Base-by-base conservation (phyloP, 2,329 filamentous ascomycete genomes). In the Apiospora saccharicola region DNA sequence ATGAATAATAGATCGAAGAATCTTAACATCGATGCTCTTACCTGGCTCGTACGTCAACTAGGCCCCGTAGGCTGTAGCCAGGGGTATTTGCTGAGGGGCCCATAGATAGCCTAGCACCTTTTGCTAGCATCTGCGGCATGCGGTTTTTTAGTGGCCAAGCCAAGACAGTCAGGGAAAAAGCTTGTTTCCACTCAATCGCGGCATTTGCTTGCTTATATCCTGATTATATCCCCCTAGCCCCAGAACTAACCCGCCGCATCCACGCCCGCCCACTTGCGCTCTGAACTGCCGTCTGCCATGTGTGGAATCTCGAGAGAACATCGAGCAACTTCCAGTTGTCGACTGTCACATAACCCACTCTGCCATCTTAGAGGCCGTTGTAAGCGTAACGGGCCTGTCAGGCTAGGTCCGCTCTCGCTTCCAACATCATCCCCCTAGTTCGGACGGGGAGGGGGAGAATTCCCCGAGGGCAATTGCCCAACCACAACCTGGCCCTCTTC, bases 271-370 rank as follows among this genome's bases (percentile, higher is more conserved):
- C 16, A 7, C 16, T 37, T 19, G 16, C 53, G 5, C 37, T 19
- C 53, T 61, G 53, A 61, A 61, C 53, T 61, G 53, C 53, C 53
- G 53, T 61, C 22, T 61, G 53, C 53, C 53, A 61, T 61, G 53
- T 61, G 53, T 7, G 53, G 16, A 37, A 61, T 61, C 53, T 34
- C 22, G 53, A 30, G 19, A 34, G 16, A 10, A 34, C 53, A 61
- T 61, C 30, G 53, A 22, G 16, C 26, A 34, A 57, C 26, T 7
- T 8, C 14, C 51, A 57, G n/a, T 49, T 26, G 24, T 30, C 24
- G 19, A 57, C 26, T 57, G 26, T 57, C 26, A 30, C 47, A 26
- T 3, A 16, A 30, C 24, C 51, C 51, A 57, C 26, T 34, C 22
- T 37, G 30, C 16, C 53, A 6, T 12, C 30, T 37, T 37, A 61